These are phyloP conservation scores for Paraleonurus japonicus DNA, from an alignment of 257 asterid species.

Conservation along the genomic window DNA sequence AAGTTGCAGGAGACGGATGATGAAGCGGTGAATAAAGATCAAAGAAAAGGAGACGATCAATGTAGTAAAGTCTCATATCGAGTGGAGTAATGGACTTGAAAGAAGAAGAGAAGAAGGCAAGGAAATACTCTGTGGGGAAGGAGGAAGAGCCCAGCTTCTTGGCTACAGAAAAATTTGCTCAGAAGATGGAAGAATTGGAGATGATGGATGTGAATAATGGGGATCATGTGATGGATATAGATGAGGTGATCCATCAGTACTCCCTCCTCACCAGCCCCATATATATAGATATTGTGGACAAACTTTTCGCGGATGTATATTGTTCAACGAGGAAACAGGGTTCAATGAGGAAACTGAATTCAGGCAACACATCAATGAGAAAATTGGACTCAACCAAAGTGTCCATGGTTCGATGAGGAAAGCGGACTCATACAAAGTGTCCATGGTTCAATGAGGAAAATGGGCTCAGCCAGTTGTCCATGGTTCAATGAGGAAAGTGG, in stretches of 20 bases:
- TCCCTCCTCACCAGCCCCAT: slow-evolving; percentile 59
- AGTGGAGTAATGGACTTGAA: slow-evolving; percentile 23
- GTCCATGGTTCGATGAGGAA: slow-evolving; percentile 14
- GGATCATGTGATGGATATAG: slow-evolving; percentile 69
- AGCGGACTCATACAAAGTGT: background rate
- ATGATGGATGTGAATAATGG: slow-evolving; percentile 62
- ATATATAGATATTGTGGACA: slow-evolving; percentile 55
- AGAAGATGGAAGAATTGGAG: slow-evolving; percentile 69
- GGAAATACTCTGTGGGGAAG: slow-evolving; percentile 19
- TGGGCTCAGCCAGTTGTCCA: slow-evolving; percentile 2
- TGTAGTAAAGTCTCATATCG: slow-evolving; percentile 31
- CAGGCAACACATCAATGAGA: slow-evolving; percentile 14
- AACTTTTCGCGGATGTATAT: slow-evolving; percentile 49
- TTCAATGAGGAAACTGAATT: slow-evolving; percentile 10
- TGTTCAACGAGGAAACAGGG: slow-evolving; percentile 21
- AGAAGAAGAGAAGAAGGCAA: slow-evolving; percentile 35
- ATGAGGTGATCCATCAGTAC: slow-evolving; percentile 75
- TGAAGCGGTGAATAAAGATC: slow-evolving; percentile 27
- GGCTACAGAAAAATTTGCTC: slow-evolving; percentile 44
- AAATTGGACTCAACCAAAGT: background rate
- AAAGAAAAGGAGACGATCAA: slow-evolving; percentile 32
- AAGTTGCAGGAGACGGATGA: slow-evolving; percentile 40
- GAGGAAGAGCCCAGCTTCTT: slow-evolving; percentile 28
- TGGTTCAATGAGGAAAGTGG: slow-evolving; percentile 13
- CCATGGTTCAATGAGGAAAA: slow-evolving; percentile 11